Evolutionary conservation across 169 alveolate species (phyloP).

Genomic region (Plasmodium billcollinsi): DNA sequence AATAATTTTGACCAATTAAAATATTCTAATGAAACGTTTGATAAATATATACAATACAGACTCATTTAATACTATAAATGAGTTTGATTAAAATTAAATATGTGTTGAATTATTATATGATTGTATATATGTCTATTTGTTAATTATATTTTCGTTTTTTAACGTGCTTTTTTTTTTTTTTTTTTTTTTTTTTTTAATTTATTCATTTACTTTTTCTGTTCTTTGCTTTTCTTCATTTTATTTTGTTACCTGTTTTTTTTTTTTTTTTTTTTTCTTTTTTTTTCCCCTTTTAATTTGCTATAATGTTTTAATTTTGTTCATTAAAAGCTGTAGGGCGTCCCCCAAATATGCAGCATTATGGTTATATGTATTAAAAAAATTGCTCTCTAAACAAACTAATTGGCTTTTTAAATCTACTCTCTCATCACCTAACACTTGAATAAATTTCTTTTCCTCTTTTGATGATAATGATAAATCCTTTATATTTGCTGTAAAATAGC

Average conservation of each 20-base stretch:
- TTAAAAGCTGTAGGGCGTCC: conserved; percentile 34
- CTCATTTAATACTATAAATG: conserved; percentile 2
- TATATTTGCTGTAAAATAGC: conserved; percentile 81
- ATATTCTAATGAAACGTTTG: conserved; percentile 64
- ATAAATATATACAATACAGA: conserved; percentile 63
- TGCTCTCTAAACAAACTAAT: conserved; percentile 67
- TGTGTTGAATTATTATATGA: no score
- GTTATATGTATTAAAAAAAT: conserved; percentile 74
- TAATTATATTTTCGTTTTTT: not conserved
- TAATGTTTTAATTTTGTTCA: conserved; percentile 76
- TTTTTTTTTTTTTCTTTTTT: conserved; percentile 23
- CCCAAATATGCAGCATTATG: conserved; percentile 81
- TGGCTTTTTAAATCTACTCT: conserved; percentile 41
- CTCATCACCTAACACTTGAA: conserved; percentile 75
- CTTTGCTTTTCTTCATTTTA: not conserved
- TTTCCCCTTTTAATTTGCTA: conserved; percentile 54
- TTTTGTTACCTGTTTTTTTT: not conserved
- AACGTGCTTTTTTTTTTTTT: not conserved
- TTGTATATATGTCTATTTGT: no score
- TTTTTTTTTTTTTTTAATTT: no score
- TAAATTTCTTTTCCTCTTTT: conserved; percentile 47
- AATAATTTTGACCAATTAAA: conserved; percentile 28
- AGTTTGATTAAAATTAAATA: no score
- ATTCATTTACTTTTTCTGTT: not conserved
- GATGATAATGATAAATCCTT: conserved; percentile 81